Evolutionary conservation across 176 grass and related monocot genomes (phyloP).

Genomic region (Musa troglodytarum): DNA sequence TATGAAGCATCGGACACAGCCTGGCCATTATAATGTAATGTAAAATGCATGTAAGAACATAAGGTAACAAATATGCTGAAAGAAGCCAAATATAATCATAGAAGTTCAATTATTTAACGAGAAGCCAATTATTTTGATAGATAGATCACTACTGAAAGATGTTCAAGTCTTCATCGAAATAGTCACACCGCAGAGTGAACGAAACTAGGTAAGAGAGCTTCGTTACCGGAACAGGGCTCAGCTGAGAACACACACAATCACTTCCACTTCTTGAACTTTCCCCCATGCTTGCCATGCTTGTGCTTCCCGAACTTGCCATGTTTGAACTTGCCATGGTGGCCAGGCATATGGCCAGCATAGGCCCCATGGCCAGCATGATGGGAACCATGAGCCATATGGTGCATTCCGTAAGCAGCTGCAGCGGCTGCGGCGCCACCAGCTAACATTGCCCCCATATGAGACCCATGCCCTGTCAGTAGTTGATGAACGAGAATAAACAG

Average conservation of each 20-base stretch:
- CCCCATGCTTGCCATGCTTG: not conserved
- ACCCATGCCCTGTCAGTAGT: not conserved
- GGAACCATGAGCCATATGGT: not conserved
- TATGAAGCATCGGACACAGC: no score
- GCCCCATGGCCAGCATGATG: not conserved
- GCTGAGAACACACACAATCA: not conserved
- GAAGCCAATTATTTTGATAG: no score
- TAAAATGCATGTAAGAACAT: no score
- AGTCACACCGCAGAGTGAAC: not conserved
- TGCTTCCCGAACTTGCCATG: not conserved
- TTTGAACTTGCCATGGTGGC: conserved; percentile 6
- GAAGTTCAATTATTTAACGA: no score
- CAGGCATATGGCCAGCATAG: conserved; percentile 1
- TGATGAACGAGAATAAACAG: not conserved
- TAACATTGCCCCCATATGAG: not conserved
- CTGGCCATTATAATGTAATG: no score
- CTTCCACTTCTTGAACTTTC: conserved; percentile 14
- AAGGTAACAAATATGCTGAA: no score
- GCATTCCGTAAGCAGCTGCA: conserved; percentile 2
- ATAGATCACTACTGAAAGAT: not conserved
- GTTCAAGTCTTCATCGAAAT: not conserved
- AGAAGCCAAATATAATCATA: no score
- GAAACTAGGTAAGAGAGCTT: not conserved
- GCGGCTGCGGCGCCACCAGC: not conserved
- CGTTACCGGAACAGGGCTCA: not conserved